These are phyloP conservation scores for Erysiphe pulchra DNA, from an alignment of 2,329 filamentous ascomycete species.

Conservation along the genomic window DNA sequence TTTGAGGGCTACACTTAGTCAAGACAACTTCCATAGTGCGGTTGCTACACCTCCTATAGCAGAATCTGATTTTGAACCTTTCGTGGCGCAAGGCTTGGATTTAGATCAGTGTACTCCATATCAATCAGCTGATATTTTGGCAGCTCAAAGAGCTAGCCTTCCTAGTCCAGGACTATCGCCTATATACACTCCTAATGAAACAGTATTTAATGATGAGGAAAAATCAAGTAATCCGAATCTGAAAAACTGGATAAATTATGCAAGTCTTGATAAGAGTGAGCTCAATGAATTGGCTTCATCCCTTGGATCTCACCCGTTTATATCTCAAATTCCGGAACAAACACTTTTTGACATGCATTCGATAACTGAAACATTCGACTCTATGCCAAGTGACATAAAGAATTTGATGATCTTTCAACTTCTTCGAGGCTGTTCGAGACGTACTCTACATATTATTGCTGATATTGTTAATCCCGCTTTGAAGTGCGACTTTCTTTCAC, in stretches of 20 bases:
- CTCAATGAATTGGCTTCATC: background rate
- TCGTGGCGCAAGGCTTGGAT: constrained; percentile 24
- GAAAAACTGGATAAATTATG: constrained; percentile 9
- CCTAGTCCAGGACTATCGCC: constrained; percentile 89
- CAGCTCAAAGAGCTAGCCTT: constrained; percentile 68
- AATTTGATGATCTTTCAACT: constrained; percentile 94
- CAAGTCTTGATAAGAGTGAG: constrained; percentile 6
- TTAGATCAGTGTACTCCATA: constrained; percentile 22
- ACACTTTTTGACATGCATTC: constrained; percentile 27
- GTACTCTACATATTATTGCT: constrained; percentile 71
- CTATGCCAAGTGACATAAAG: constrained; percentile 77
- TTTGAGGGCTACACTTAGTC: constrained; percentile 9
- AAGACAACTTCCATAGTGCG: constrained; percentile 31
- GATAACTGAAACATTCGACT: constrained; percentile 75
- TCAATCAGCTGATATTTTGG: constrained; percentile 37
- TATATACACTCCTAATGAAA: constrained; percentile 43
- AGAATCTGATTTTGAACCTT: constrained; percentile 41
- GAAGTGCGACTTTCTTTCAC: constrained; percentile 75
- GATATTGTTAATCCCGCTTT: constrained; percentile 79
- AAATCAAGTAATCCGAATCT: constrained; percentile 14
- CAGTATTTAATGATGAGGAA: constrained; percentile 16
- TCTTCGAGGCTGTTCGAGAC: constrained; percentile 62
- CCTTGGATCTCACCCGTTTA: background rate
- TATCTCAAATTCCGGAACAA: constrained; percentile 5
- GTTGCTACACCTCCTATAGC: constrained; percentile 53